Base-by-base conservation (phyloP, 441 rosid species). In the Euphorbia corollata region DNA sequence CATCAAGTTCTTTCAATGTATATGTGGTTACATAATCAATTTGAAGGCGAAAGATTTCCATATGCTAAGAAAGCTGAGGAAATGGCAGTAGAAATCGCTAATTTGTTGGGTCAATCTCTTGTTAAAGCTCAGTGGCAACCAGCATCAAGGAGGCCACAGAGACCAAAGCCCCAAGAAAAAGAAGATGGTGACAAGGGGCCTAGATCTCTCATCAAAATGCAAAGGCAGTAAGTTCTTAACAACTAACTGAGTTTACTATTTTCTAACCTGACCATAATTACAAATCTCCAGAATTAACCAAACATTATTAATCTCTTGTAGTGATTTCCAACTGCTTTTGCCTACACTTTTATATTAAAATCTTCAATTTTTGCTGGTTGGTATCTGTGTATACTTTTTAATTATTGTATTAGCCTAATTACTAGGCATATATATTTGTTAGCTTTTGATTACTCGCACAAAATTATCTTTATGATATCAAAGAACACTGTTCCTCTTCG, bases 21-120 rank as follows among this genome's bases (percentile, higher is more conserved):
- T 77, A 78, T 93, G 30, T 93, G 99, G 99, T 59, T 93, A 76
- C 87, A 97, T 77, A 54, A 93, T 76, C 99, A 93, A n/a, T 91
- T 91, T 32, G 76, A 83, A 75, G 78, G 74, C 77, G 91, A 86
- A 63, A 86, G 75, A 18, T 93, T 93, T 70, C 96, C 99, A 8
- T 86, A 77, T 68, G 86, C 12, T 54, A 83, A 87, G 82, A 90
- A 76, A 70, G 95, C 81, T 19, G 96, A 93, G 84, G 84, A 72
- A 70, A 93, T 93, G 97, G 99, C 97, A 4, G 68, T 80, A 11
- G 72, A 79, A 73, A 84, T 93, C 71, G 97, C 91, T 6, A 87
- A 83, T 61, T 79, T 93, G 75, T 82, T 93, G 78, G 93, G 95
- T 51, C 82, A 93, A 74, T 93, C 97, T 47, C 86, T 93, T 45